phyloP scores from a whole-genome alignment of 805 yeast genomes.

The Yarrowia alimentaria region DNA sequence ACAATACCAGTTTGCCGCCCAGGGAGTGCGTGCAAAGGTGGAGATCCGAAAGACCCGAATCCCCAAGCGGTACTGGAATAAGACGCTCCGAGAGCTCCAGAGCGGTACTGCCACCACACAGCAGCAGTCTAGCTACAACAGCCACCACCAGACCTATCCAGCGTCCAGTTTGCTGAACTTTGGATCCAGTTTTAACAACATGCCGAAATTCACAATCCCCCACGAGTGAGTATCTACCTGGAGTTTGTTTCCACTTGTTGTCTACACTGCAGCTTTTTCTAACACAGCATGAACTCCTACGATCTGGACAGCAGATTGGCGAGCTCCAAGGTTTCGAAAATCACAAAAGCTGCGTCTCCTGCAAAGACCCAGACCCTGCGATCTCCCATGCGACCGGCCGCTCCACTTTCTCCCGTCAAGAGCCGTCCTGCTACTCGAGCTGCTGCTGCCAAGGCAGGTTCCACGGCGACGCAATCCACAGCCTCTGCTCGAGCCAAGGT shows the following conservation, averaged over 20 bases:
- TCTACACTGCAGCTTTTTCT: too few species aligned
- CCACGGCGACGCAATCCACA: slow-evolving; percentile 15
- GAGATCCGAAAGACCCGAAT: slow-evolving; percentile 48
- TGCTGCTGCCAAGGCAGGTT: background rate
- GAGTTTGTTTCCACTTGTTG: background rate
- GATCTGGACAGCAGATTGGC: background rate
- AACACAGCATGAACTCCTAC: slow-evolving; percentile 4
- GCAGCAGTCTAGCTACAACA: too few species aligned
- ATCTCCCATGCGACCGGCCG: slow-evolving; percentile 6
- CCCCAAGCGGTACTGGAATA: slow-evolving; percentile 49
- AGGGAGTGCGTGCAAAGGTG: slow-evolving; percentile 42
- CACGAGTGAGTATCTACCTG: slow-evolving; percentile 25
- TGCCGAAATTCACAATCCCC: slow-evolving; percentile 16
- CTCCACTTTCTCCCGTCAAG: slow-evolving; percentile 4
- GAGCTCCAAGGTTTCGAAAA: too few species aligned
- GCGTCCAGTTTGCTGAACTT: background rate
- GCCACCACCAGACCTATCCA: too few species aligned
- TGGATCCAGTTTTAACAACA: background rate
- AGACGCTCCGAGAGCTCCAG: slow-evolving; percentile 32
- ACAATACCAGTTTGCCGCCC: slow-evolving; percentile 36
- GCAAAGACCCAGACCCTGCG: slow-evolving; percentile 10
- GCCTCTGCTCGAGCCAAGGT: slow-evolving; percentile 16
- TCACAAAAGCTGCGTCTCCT: background rate
- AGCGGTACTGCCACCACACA: background rate
- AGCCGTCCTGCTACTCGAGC: slow-evolving; percentile 5